Conservation (phyloP, 495 filamentous ascomycete species). For the Barbatosphaeria neglecta region DNA sequence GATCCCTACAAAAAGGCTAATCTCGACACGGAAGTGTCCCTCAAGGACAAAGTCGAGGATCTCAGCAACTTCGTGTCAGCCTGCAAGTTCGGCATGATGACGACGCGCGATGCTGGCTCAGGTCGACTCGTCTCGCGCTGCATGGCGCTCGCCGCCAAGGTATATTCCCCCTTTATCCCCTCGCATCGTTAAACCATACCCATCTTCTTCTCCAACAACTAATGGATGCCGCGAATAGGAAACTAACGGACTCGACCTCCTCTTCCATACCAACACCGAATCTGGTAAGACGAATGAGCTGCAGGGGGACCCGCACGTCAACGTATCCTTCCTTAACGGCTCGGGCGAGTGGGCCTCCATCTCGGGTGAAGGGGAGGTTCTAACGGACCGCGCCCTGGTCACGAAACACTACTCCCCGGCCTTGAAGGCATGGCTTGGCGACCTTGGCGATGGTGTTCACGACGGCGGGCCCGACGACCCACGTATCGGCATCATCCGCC, state of each 20-base stretch:
- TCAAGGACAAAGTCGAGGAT: slow-evolving; percentile 72
- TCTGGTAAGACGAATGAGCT: slow-evolving; percentile 87
- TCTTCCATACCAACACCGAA: slow-evolving; percentile 92
- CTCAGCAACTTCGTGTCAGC: slow-evolving; percentile 54
- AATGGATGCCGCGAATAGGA: slow-evolving; percentile 49
- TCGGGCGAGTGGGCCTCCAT: slow-evolving; percentile 69
- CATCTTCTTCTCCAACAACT: neutral
- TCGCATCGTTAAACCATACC: neutral
- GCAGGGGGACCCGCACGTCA: slow-evolving; percentile 59
- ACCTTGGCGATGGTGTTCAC: slow-evolving; percentile 79
- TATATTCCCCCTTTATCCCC: slow-evolving; percentile 20
- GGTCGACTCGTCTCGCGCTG: slow-evolving; percentile 64
- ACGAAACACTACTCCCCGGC: slow-evolving; percentile 65
- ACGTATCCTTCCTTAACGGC: slow-evolving; percentile 73
- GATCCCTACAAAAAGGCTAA: slow-evolving; percentile 80
- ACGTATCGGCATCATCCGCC: slow-evolving; percentile 59
- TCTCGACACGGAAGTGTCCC: slow-evolving; percentile 42
- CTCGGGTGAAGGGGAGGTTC: slow-evolving; percentile 55
- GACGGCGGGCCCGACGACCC: slow-evolving; percentile 76
- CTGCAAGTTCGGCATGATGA: slow-evolving; percentile 72
- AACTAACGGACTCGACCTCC: slow-evolving; percentile 66
- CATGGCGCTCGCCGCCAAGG: slow-evolving; percentile 84
- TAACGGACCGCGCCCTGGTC: slow-evolving; percentile 55
- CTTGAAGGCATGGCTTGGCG: slow-evolving; percentile 82
- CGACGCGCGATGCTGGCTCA: slow-evolving; percentile 44